A percentile compares a stretch with the other conserved stretches of the same genome.
These are phyloP conservation scores for Penicillium sp. DNA, from an alignment of 2,329 filamentous ascomycete species.

Conservation along the genomic window DNA sequence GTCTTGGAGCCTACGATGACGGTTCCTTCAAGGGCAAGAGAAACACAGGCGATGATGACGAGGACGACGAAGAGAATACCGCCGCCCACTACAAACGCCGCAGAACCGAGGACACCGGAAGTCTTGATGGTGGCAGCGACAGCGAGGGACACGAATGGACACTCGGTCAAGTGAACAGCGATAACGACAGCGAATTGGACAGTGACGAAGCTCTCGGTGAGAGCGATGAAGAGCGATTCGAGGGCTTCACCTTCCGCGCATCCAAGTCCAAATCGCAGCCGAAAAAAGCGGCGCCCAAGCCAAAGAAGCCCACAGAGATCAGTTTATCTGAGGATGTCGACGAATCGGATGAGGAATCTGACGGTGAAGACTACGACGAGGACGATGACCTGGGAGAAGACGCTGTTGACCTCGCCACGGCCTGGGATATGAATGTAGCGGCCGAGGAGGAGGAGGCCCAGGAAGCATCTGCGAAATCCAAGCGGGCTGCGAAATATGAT, in stretches of 20 bases:
- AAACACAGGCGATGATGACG: conserved; percentile 40
- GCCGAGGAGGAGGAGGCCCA: conserved; percentile 44
- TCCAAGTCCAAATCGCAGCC: conserved; percentile 38
- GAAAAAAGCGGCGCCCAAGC: conserved; percentile 19
- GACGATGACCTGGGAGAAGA: conserved; percentile 63
- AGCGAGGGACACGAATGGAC: conserved; percentile 84
- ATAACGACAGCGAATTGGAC: conserved; percentile 67
- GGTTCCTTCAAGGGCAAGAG: conserved; percentile 40
- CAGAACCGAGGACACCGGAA: conserved; percentile 41
- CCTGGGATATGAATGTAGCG: conserved; percentile 54
- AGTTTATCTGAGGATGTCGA: conserved; percentile 53
- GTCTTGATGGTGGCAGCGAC: conserved; percentile 73
- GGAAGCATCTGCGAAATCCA: conserved; percentile 29
- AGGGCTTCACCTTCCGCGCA: conserved; percentile 67
- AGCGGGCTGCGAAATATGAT: conserved; percentile 32
- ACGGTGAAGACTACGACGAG: conserved; percentile 30
- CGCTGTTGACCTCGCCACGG: conserved; percentile 61
- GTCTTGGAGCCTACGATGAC: conserved; percentile 58
- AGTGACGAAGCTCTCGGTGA: conserved; percentile 83
- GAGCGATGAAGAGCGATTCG: conserved; percentile 81
- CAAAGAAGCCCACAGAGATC: conserved; percentile 38
- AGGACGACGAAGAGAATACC: conserved; percentile 40
- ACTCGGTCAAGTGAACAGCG: conserved; percentile 66
- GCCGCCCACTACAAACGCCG: conserved; percentile 47
- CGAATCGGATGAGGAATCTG: conserved; percentile 41